Evolutionary conservation across 495 filamentous ascomycete genomes (phyloP), one percentile per base, ranked within the genome.

Genomic region (Penicillium lividum): DNA sequence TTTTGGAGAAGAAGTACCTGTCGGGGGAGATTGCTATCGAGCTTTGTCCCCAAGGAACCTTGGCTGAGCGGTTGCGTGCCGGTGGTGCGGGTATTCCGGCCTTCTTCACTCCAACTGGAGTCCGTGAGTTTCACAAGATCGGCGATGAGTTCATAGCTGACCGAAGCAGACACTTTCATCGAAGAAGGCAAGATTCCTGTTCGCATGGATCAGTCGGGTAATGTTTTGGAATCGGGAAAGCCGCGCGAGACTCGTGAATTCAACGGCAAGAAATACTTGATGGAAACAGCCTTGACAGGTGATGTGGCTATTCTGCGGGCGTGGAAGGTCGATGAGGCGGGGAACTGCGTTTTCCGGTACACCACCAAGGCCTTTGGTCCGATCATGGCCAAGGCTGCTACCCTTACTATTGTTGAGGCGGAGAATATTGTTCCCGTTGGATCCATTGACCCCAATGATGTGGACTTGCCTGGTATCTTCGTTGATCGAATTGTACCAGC

Each of bases 301-400:
- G 92, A 97, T 71, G 91, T 91, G 61, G 92, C 92, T 8, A 93
- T 96, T 58, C 77, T 96, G 38, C 89, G 93, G 66, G 92, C 92
- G 0, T 93, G 86, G 83, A 91, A 92, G 71, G 92, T 83, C 15
- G 92, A 97, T 72, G 82, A 86, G 54, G 84, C 93, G 28, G 92
- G 92, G 7, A 97, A 96, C 72, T 93, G 89, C 72, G 87, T 91
- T 61, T 97, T 96, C 82, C 85, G 92, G 54, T 79, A 79, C 55
- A 79, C 77, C 11, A 79, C 77, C 33, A 77, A 79, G 60, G 75
- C 75, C 9, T 97, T 96, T 74, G 92, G 92, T 59, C 89, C 89
- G 36, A 89, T 87, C 54, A 94, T 97, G 91, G 92, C 88, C 48
- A 88, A 92, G 60, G 91, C 92, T 59, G 92, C 91, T 6, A 86